These are phyloP conservation scores for Coelastrella sp. DNA, from an alignment of 139 green algal species.

Conservation along the genomic window DNA sequence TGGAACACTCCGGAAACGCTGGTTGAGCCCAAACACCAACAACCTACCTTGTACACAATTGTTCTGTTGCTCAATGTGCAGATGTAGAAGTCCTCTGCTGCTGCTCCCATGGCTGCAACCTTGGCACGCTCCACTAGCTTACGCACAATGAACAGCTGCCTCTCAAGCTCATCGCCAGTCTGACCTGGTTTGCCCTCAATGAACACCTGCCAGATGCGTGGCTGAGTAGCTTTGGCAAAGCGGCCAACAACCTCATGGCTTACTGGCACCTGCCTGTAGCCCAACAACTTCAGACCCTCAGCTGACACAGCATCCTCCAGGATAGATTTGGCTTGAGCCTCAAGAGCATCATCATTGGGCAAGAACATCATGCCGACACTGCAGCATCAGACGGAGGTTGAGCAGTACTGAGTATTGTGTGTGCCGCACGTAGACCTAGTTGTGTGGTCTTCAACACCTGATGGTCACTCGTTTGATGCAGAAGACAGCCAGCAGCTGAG, in stretches of 20 bases:
- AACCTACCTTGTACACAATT: slow-evolving; percentile 97
- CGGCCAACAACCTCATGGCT: slow-evolving; percentile 86
- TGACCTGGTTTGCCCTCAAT: slow-evolving; percentile 60
- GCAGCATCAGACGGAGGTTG: slow-evolving; percentile 41
- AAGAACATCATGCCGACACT: slow-evolving; percentile 99
- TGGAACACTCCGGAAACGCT: too few relatives aligned
- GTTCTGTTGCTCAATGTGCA: slow-evolving; percentile 90
- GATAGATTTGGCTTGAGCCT: slow-evolving; percentile 77
- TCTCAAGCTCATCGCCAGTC: slow-evolving; percentile 90
- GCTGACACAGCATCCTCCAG: slow-evolving; percentile 77
- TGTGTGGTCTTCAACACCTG: too few relatives aligned
- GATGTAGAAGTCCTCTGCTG: slow-evolving; percentile 88
- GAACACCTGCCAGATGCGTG: slow-evolving; percentile 90
- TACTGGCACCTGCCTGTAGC: slow-evolving; percentile 95
- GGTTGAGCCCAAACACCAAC: too few relatives aligned
- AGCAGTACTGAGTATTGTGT: too few relatives aligned
- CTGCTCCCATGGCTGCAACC: slow-evolving; percentile 55
- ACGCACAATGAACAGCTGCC: slow-evolving; percentile 94
- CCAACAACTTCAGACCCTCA: slow-evolving; percentile 90
- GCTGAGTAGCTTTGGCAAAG: slow-evolving; percentile 90
- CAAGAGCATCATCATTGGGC: slow-evolving; percentile 87
- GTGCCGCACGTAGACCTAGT: too few relatives aligned
- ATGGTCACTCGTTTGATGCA: too few relatives aligned
- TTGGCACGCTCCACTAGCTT: slow-evolving; percentile 93
- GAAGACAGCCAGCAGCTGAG: too few relatives aligned